Evolutionary conservation across 345 rosid species (phyloP).

Genomic region (Raphanus raphanistrum): DNA sequence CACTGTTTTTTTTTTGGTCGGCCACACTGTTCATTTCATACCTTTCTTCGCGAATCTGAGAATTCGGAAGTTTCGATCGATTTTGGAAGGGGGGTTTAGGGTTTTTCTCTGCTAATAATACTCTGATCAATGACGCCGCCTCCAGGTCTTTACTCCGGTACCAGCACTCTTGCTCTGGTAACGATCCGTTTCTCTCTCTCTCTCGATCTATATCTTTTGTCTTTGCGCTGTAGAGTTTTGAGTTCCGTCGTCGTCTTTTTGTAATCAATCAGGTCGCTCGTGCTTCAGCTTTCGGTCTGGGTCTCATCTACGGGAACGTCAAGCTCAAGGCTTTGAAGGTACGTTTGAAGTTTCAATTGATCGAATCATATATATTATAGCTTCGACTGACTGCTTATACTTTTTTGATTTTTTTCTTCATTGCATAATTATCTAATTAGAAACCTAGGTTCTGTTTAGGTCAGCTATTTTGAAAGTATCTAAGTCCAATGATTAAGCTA

Average conservation of each 20-base stretch:
- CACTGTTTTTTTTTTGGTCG: not conserved
- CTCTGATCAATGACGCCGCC: slow-evolving; percentile 52
- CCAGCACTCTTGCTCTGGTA: slow-evolving; percentile 79
- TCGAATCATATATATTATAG: not conserved
- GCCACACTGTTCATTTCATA: not conserved
- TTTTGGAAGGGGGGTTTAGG: slow-evolving; percentile 41
- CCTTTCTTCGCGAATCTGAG: slow-evolving; percentile 29
- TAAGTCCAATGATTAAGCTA: not conserved
- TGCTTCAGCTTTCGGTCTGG: slow-evolving; percentile 64
- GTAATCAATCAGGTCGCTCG: slow-evolving; percentile 57
- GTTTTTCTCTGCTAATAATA: slow-evolving; percentile 10
- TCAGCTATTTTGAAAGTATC: not conserved
- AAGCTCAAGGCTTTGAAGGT: slow-evolving; percentile 78
- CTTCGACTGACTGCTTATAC: not conserved
- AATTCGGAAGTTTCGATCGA: slow-evolving; percentile 33
- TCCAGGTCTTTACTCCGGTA: slow-evolving; percentile 82
- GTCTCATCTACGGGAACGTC: slow-evolving; percentile 60
- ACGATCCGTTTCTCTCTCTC: not conserved
- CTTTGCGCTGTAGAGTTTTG: slow-evolving; percentile 9
- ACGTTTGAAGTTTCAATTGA: not conserved
- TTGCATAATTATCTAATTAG: not conserved
- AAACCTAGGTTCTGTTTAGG: not conserved
- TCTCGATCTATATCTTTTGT: slow-evolving; percentile 25
- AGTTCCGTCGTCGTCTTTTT: slow-evolving; percentile 11
- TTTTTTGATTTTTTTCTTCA: not conserved